Evolutionary conservation across 805 yeast genomes (phyloP).

Genomic region (Kurtzmaniella cleridarum): DNA sequence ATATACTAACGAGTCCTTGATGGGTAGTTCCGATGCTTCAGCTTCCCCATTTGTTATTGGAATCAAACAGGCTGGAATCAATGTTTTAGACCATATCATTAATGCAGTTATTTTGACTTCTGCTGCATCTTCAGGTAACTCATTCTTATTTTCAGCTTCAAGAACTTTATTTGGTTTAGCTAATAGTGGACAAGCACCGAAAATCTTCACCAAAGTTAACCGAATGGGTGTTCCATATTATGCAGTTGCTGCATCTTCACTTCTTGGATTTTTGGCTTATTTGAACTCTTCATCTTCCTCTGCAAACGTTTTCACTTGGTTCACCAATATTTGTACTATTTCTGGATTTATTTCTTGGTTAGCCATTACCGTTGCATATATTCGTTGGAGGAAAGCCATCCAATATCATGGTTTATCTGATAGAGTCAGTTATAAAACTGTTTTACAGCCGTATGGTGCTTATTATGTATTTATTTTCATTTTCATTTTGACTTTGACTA

Average conservation of each 20-base stretch:
- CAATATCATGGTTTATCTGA: conserved; percentile 45
- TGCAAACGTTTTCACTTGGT: conserved; percentile 55
- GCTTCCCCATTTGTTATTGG: conserved; percentile 67
- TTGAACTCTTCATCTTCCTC: conserved; percentile 51
- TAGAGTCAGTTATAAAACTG: conserved; percentile 54
- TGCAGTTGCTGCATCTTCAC: conserved; percentile 26
- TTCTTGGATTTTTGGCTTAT: conserved; percentile 44
- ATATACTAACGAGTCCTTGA: conserved; percentile 20
- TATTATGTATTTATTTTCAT: conserved; percentile 49
- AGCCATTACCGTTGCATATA: conserved; percentile 45
- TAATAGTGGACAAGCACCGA: conserved; percentile 34
- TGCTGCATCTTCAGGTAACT: conserved; percentile 45
- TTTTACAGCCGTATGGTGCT: conserved; percentile 53
- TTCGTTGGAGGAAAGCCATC: conserved; percentile 64
- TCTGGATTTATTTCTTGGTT: conserved; percentile 67
- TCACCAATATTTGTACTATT: conserved; percentile 58
- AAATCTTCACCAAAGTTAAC: conserved; percentile 28
- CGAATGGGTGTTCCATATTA: conserved; percentile 39
- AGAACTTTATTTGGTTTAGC: conserved; percentile 39
- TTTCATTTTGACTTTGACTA: conserved; percentile 54
- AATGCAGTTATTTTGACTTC: conserved; percentile 59
- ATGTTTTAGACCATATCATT: conserved; percentile 54
- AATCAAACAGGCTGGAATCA: conserved; percentile 54
- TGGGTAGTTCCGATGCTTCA: conserved; percentile 39
- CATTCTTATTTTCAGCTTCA: conserved; percentile 38